Conservation (phyloP, 2,329 filamentous ascomycete species). For the Teratosphaeriaceae sp. region DNA sequence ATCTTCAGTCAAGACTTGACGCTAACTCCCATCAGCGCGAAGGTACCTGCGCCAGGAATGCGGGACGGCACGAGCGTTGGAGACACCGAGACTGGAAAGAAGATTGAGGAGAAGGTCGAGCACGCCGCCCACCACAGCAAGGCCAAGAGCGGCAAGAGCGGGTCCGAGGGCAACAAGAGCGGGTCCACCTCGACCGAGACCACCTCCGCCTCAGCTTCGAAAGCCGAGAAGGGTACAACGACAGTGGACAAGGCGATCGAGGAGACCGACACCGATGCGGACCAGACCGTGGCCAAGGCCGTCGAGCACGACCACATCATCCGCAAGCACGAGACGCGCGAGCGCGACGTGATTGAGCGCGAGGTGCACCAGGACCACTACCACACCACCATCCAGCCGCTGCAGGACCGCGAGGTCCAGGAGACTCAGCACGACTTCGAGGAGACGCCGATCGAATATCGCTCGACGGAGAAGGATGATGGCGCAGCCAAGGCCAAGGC, state of each 20-base stretch:
- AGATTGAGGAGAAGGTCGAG: background rate
- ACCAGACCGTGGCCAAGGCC: slow-evolving; percentile 15
- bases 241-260: slow-evolving; percentile 3
- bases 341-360: slow-evolving; percentile 12
- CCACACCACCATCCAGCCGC: slow-evolving; percentile 23
- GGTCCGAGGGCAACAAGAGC: background rate
- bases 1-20: too few relatives aligned
- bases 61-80: slow-evolving; percentile 2
- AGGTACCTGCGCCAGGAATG: background rate
- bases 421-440: slow-evolving; percentile 15
- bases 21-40: background rate
- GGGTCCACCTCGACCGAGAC: slow-evolving; percentile 1
- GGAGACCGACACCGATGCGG: slow-evolving; percentile 13
- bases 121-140: background rate
- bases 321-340: slow-evolving; percentile 9
- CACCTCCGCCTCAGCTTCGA: slow-evolving; percentile 1
- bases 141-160: background rate
- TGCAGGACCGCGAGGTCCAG: slow-evolving; percentile 16
- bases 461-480: slow-evolving; percentile 16
- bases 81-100: background rate
- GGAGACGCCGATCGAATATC: slow-evolving; percentile 14
- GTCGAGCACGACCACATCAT: slow-evolving; percentile 17
- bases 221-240: background rate
- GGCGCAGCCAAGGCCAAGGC: slow-evolving; percentile 17
- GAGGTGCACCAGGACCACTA: slow-evolving; percentile 21